phyloP scores from a whole-genome alignment of 345 rosid species.

The Hirschfeldia incana region DNA sequence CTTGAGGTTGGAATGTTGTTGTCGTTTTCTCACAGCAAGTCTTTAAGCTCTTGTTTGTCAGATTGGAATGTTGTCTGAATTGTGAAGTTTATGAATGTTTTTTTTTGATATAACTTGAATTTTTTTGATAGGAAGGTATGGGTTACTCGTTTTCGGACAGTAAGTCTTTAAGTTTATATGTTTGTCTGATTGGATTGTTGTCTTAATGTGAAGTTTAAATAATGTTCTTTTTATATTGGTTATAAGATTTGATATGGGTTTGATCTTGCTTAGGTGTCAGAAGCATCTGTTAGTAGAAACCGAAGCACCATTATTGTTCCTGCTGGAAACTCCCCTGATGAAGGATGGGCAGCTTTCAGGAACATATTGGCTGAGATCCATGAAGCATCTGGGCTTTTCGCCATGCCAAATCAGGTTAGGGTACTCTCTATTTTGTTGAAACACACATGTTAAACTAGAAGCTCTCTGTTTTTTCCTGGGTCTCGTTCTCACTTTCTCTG shows the following conservation, averaged over 20 bases:
- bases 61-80: constrained; percentile 6
- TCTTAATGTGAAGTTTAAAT: background rate
- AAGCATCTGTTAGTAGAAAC: constrained; percentile 93
- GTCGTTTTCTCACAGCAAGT: background rate
- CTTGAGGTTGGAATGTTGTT: background rate
- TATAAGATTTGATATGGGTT: constrained; percentile 4
- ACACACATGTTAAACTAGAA: background rate
- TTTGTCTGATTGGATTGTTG: background rate
- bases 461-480: background rate
- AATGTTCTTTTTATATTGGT: background rate
- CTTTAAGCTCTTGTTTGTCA: background rate
- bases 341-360: constrained; percentile 98
- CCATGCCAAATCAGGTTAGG: constrained; percentile 66
- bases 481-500: constrained; percentile 21
- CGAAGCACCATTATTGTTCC: constrained; percentile 97
- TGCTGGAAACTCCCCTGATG: constrained; percentile 82
- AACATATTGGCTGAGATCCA: constrained; percentile 85
- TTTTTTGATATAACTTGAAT: background rate
- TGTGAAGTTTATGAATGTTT: background rate
- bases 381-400: constrained; percentile 76
- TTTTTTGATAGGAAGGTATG: too few relatives aligned
- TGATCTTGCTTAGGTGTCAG: constrained; percentile 66
- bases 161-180: background rate
- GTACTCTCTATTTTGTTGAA: background rate
- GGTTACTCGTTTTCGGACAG: background rate